A percentile compares a stretch with the other conserved stretches of the same genome.
Conservation (phyloP, 768 basidiomycete genomes). For the Lentinula raphanica region DNA sequence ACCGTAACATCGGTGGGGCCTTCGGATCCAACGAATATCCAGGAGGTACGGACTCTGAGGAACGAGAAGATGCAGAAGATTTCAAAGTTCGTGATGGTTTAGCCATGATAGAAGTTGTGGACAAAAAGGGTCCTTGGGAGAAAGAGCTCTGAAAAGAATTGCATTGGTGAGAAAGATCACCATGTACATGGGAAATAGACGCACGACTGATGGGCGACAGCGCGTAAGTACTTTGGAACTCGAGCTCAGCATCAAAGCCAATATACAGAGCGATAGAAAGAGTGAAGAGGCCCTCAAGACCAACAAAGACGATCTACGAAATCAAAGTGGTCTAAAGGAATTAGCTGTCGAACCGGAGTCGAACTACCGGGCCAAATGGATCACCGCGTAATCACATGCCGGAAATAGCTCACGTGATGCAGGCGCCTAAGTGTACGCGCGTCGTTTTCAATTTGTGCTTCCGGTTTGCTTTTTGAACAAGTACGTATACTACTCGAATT, state of each 20-base stretch:
- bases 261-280: neutral
- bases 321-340: neutral
- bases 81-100: constrained; percentile 2
- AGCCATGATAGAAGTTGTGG: neutral
- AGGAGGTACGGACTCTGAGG: constrained; percentile 30
- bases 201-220: constrained; percentile 1
- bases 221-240: neutral
- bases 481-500: neutral
- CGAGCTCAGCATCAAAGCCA: constrained; percentile 4
- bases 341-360: no score
- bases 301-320: neutral
- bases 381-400: neutral
- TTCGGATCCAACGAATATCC: constrained; percentile 50
- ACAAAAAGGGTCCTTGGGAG: neutral
- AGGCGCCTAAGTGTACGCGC: constrained; percentile 1
- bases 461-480: neutral
- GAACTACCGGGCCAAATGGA: neutral
- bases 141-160: neutral
- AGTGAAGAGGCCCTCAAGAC: neutral
- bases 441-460: no score
- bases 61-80: constrained; percentile 7
- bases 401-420: neutral
- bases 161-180: neutral
- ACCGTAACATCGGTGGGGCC: constrained; percentile 68
- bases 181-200: constrained; percentile 1